Conservation (phyloP, 352 stramenopile genomes). For the Pythium sukuiense region DNA sequence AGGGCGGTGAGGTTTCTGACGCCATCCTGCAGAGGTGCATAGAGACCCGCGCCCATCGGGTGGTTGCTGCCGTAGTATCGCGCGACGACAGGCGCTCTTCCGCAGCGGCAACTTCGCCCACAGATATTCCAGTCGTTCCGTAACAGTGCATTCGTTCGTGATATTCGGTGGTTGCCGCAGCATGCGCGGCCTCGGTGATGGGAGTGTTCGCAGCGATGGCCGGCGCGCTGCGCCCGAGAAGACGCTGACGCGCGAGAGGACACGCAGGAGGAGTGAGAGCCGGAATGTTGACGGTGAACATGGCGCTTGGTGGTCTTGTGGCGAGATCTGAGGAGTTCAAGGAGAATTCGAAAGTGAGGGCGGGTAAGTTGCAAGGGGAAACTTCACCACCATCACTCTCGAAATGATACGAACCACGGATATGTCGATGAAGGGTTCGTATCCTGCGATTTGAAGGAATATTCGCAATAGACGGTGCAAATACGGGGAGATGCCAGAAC, state of each 20-base stretch:
- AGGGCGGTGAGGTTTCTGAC: background rate
- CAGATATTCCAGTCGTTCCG: background rate
- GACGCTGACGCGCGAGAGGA: background rate
- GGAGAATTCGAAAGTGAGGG: constrained; percentile 1
- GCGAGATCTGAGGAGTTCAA: background rate
- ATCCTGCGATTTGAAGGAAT: background rate
- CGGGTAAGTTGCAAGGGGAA: background rate
- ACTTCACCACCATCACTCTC: constrained; percentile 2
- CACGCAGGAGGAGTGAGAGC: background rate
- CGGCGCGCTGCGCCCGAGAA: background rate
- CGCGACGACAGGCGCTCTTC: background rate
- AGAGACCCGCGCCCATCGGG: background rate
- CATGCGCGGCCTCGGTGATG: background rate
- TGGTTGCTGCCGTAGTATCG: background rate
- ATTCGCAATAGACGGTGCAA: background rate
- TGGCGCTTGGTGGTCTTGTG: background rate
- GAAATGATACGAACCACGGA: background rate
- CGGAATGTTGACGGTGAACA: background rate
- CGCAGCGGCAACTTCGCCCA: background rate
- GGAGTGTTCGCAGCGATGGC: background rate
- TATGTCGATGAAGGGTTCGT: background rate
- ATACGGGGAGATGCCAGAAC: no score
- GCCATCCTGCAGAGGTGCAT: background rate
- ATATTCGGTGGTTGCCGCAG: background rate
- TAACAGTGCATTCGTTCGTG: background rate